Conservation (phyloP, 2,329 filamentous ascomycete genomes). For the Lachnellula subtilissima region DNA sequence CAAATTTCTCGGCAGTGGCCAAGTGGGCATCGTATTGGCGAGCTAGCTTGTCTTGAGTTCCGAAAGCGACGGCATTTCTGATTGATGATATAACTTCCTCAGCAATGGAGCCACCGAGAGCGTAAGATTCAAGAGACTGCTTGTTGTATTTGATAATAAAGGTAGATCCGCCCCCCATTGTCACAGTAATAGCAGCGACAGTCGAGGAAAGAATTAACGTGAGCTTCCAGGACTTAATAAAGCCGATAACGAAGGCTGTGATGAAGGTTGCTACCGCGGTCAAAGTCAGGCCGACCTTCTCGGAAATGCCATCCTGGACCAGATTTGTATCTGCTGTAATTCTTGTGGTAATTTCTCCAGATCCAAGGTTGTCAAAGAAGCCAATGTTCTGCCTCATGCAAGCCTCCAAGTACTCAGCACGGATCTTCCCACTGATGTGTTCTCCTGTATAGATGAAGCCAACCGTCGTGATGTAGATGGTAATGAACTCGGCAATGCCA, state of each 20-base stretch:
- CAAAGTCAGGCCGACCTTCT: constrained; percentile 77
- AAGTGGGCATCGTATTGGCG: constrained; percentile 78
- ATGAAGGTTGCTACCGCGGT: constrained; percentile 77
- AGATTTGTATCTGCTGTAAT: constrained; percentile 93
- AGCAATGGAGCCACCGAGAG: constrained; percentile 77
- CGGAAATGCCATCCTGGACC: constrained; percentile 88
- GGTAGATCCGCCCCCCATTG: constrained; percentile 68
- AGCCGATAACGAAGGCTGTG: constrained; percentile 85
- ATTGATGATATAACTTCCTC: constrained; percentile 95
- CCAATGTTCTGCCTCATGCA: constrained; percentile 86
- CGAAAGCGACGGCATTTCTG: constrained; percentile 87
- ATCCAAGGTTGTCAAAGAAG: constrained; percentile 88
- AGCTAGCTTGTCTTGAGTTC: constrained; percentile 88
- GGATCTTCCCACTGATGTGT: constrained; percentile 72
- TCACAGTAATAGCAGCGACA: constrained; percentile 70
- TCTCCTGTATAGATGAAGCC: constrained; percentile 87
- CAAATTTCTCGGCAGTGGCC: constrained; percentile 65
- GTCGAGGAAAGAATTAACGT: constrained; percentile 82
- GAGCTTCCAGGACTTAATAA: constrained; percentile 87
- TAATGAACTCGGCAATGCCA: constrained; percentile 72
- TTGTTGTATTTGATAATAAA: constrained; percentile 82
- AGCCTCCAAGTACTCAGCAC: constrained; percentile 76
- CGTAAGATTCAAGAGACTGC: constrained; percentile 71
- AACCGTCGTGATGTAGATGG: constrained; percentile 74
- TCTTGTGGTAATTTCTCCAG: constrained; percentile 88